Evolutionary conservation across 1,284 basidiomycete genomes (phyloP).

Genomic region (Heterobasidion irregulare): DNA sequence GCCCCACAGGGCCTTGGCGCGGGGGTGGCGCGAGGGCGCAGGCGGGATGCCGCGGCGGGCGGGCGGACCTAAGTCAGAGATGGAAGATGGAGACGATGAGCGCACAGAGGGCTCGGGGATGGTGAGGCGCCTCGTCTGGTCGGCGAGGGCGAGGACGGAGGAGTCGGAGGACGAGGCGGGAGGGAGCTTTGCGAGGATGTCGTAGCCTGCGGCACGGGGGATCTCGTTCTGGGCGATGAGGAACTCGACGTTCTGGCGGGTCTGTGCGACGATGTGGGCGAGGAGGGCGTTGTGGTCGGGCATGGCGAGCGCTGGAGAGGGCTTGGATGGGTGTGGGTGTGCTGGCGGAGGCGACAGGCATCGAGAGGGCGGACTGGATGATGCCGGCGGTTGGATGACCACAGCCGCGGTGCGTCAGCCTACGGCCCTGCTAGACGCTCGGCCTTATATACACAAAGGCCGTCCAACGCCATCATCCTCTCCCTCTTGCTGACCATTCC

Average conservation of each 20-base stretch:
- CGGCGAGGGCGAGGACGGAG: slow-evolving; percentile 8
- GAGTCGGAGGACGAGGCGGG: neutral
- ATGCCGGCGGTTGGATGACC: neutral
- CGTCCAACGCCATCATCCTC: neutral
- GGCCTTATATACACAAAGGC: too few species aligned
- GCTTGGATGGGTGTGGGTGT: neutral
- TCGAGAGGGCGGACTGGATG: neutral
- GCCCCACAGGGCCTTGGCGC: slow-evolving; percentile 51
- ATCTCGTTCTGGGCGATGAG: slow-evolving; percentile 52
- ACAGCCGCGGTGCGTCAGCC: neutral
- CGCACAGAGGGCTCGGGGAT: slow-evolving; percentile 6
- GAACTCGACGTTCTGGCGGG: slow-evolving; percentile 54
- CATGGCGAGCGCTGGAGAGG: slow-evolving; percentile 2
- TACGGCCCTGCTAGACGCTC: too few species aligned
- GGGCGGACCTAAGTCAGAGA: slow-evolving; percentile 17
- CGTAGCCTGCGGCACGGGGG: slow-evolving; percentile 39
- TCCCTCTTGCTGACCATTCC: neutral
- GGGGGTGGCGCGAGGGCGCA: slow-evolving; percentile 24
- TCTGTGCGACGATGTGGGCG: slow-evolving; percentile 51
- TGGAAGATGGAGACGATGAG: slow-evolving; percentile 7
- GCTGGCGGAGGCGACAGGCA: neutral
- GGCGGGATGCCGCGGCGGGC: slow-evolving; percentile 18
- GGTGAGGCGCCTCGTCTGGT: slow-evolving; percentile 10
- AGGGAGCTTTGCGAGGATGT: slow-evolving; percentile 44
- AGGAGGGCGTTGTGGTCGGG: slow-evolving; percentile 30